phyloP scores from a whole-genome alignment of 2,329 filamentous ascomycete species.

The Trichophyton schoenleinii region DNA sequence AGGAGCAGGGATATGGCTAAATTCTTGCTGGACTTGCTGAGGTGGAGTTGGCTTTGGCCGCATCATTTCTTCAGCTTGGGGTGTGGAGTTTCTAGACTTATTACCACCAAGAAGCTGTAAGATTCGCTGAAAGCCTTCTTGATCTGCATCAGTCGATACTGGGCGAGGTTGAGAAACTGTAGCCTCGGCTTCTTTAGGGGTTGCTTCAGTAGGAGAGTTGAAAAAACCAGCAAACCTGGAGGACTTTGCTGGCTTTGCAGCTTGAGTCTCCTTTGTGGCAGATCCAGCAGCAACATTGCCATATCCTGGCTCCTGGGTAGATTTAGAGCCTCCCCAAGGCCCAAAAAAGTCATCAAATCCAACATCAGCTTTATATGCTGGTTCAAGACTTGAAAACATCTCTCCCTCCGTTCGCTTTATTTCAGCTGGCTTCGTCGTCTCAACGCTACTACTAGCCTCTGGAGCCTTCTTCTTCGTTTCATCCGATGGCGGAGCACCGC shows the following conservation, averaged over 20 bases:
- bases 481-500: constrained; percentile 34
- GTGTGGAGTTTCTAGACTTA: constrained; percentile 34
- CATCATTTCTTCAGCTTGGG: constrained; percentile 28
- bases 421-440: constrained; percentile 32
- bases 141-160: constrained; percentile 50
- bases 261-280: constrained; percentile 30
- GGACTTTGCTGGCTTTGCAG: constrained; percentile 51
- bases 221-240: constrained; percentile 83
- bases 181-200: constrained; percentile 24
- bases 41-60: constrained; percentile 20
- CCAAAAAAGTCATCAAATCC: constrained; percentile 70
- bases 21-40: constrained; percentile 12
- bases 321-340: constrained; percentile 41
- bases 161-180: constrained; percentile 29
- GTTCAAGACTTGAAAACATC: constrained; percentile 43
- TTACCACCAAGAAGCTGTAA: constrained; percentile 63
- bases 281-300: constrained; percentile 9
- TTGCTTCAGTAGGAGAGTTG: constrained; percentile 45
- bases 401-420: constrained; percentile 34
- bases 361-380: constrained; percentile 51
- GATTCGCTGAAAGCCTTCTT: constrained; percentile 73
- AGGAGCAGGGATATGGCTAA: constrained; percentile 18
- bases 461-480: constrained; percentile 34
- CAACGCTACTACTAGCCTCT: constrained; percentile 20
- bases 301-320: constrained; percentile 29